Evolutionary conservation across 345 rosid species (phyloP), one percentile per base, ranked within the genome.

Genomic region (Gossypium anomalum): DNA sequence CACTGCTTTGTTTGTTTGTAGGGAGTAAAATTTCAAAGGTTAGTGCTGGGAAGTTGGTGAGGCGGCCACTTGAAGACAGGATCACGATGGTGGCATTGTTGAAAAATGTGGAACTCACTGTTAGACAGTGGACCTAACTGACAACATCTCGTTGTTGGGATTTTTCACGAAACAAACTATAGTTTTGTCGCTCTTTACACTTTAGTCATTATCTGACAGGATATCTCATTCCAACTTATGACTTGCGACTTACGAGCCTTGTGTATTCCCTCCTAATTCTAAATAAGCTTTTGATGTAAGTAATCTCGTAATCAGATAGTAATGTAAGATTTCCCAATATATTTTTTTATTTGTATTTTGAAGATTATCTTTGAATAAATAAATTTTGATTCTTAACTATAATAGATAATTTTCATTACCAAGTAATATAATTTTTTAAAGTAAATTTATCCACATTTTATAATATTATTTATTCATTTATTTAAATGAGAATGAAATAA

Each of bases 51-150:
- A 75, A 73, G 43, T 53, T 29, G 77, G 79, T 62, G 77, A 66
- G 76, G 79, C 77, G 79, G 74, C 78, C 79, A 76, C 76, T 76
- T 72, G 71, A 38, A 60, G 79, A 80, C 74, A 71, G 55, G 67
- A 44, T 76, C 22, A 17, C 10, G 64, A 72, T 53, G 10, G 74
- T 43, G 43, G 25, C 25, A 9, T 23, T 43, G 27, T 76, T 60
- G 77, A 61, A 76, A 80, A 76, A 19, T 67, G 34, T 12, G 52
- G 53, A 47, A 16, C 34, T 48, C 38, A 19, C 70, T 72, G 68
- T 71, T 80, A 7, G 66, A 69, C 23, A 47, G 63, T 17, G 59
- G 75, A 77, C 78, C 78, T 72, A 80, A 80, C 25, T 23, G 25
- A 23, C 77, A 67, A 62, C 62, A 72, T 23, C 51, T 19, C 43